Conservation (phyloP, 2,329 filamentous ascomycete genomes). For the Knoxdaviesia capensis region DNA sequence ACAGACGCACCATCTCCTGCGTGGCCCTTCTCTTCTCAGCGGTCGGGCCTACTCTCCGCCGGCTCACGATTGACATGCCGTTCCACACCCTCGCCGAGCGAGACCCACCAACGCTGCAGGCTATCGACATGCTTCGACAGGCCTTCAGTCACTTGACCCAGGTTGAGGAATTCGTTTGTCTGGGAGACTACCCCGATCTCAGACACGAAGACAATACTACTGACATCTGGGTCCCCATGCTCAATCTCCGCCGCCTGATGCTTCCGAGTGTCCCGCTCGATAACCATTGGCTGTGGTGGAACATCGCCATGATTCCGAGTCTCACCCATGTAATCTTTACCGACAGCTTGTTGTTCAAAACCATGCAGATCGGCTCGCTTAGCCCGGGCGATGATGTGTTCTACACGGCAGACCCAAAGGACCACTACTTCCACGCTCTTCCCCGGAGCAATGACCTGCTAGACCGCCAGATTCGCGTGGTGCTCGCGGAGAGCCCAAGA, state of each 20-base stretch:
- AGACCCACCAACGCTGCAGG: constrained; percentile 6
- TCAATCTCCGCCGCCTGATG: constrained; percentile 18
- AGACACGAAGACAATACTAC: constrained; percentile 12
- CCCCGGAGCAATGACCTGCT: too few species aligned
- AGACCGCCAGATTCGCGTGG: too few species aligned
- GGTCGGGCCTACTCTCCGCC: constrained; percentile 17
- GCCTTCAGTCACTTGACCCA: constrained; percentile 20
- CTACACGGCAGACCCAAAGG: too few species aligned
- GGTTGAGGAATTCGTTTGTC: constrained; percentile 26
- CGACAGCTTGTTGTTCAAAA: too few species aligned
- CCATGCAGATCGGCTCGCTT: too few species aligned
- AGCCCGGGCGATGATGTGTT: too few species aligned
- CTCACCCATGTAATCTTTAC: constrained; percentile 7
- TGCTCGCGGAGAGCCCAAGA: too few species aligned
- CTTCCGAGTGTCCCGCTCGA: constrained; percentile 20
- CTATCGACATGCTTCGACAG: constrained; percentile 19
- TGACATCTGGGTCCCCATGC: constrained; percentile 23
- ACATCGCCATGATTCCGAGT: constrained; percentile 14
- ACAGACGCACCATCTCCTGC: constrained; percentile 18
- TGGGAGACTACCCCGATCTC: constrained; percentile 24
- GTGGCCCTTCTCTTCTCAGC: constrained; percentile 21
- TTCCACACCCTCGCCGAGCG: constrained; percentile 20
- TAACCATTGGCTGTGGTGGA: constrained; percentile 17
- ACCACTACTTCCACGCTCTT: too few species aligned
- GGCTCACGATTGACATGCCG: constrained; percentile 26